These are phyloP conservation scores for Clohesyomyces aquaticus DNA, from an alignment of 495 filamentous ascomycete species.

Conservation along the genomic window DNA sequence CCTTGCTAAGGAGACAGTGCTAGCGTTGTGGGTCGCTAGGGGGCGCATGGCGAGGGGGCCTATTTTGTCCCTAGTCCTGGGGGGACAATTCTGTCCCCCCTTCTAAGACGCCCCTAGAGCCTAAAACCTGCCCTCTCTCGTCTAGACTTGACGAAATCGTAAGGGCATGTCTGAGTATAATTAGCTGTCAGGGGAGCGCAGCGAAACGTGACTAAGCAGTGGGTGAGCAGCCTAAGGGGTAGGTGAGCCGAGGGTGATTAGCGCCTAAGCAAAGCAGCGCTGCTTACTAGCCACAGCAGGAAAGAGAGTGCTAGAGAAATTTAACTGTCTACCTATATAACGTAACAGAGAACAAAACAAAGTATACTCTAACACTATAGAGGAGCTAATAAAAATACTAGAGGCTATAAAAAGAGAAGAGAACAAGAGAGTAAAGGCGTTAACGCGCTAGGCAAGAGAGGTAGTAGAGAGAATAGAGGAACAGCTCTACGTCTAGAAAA, in stretches of 20 bases:
- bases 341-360: too few relatives aligned
- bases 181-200: not conserved
- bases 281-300: too few relatives aligned
- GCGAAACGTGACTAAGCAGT: constrained; percentile 6
- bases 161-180: constrained; percentile 1
- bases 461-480: too few relatives aligned
- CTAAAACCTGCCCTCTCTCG: constrained; percentile 5
- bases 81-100: constrained; percentile 4
- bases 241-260: constrained; percentile 10
- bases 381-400: too few relatives aligned
- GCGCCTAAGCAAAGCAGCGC: constrained; percentile 14
- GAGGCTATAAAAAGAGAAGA: too few relatives aligned
- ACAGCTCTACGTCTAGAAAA: too few relatives aligned
- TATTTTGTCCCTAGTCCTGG: constrained; percentile 5
- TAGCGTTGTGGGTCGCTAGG: not conserved
- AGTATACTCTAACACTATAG: too few relatives aligned
- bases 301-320: constrained; percentile 4
- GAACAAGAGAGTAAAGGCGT: too few relatives aligned
- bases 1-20: not conserved
- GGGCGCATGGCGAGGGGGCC: not conserved
- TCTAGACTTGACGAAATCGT: constrained; percentile 8
- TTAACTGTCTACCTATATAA: constrained; percentile 8
- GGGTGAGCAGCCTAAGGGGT: constrained; percentile 7
- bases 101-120: not conserved
- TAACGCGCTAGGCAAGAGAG: too few relatives aligned